Evolutionary conservation across 1,139 yeast species (phyloP).

Genomic region (Blastobotrys buckinghamii): DNA sequence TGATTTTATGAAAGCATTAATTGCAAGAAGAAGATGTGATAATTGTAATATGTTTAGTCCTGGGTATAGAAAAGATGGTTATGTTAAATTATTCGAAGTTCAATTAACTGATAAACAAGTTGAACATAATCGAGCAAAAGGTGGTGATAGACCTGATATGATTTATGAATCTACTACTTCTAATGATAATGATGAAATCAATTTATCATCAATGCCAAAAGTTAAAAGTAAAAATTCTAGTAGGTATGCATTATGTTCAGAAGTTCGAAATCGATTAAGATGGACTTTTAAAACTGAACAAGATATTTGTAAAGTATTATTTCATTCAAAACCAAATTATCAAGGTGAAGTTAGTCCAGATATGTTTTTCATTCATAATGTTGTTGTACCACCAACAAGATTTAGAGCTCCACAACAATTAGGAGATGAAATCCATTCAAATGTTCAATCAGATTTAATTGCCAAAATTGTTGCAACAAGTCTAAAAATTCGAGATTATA

Average conservation of each 20-base stretch:
- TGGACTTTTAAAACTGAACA: conserved; percentile 67
- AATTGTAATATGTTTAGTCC: conserved; percentile 97
- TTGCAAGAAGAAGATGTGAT: conserved; percentile 82
- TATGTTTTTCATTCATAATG: conserved; percentile 78
- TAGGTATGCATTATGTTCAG: conserved; percentile 81
- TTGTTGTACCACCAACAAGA: conserved; percentile 94
- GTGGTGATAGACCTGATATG: conserved; percentile 68
- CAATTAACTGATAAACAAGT: conserved; percentile 74
- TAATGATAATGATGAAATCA: conserved; percentile 25
- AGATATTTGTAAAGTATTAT: conserved; percentile 40
- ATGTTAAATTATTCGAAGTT: conserved; percentile 84
- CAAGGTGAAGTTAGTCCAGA: conserved; percentile 62
- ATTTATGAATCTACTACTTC: conserved; percentile 37
- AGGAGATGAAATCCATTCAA: conserved; percentile 95
- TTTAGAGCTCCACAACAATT: conserved; percentile 94
- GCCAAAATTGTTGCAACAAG: conserved; percentile 76
- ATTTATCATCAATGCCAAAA: conserved; percentile 28
- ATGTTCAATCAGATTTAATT: conserved; percentile 83
- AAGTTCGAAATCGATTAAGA: conserved; percentile 71
- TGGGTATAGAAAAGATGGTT: conserved; percentile 89
- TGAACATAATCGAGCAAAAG: conserved; percentile 76
- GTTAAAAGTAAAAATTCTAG: conserved; percentile 55
- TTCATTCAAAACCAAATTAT: conserved; percentile 69
- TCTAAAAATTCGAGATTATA: conserved; percentile 77
- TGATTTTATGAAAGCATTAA: conserved; percentile 65